Conservation (phyloP, 225 moss, liverwort and hornwort species). For the Polytrichum formosum region DNA sequence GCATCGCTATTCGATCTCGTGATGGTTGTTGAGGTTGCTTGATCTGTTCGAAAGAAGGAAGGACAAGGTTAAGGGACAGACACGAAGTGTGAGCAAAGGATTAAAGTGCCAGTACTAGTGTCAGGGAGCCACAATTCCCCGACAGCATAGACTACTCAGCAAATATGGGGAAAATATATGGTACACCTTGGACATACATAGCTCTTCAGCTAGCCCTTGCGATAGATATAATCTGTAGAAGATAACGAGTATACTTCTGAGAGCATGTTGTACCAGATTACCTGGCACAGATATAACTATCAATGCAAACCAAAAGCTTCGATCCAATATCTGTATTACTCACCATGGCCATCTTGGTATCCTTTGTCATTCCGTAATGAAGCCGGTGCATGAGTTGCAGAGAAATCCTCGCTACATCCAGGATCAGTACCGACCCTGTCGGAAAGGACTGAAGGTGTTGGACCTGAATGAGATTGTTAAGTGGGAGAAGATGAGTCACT, state of each 20-base stretch:
- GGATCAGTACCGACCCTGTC: conserved; percentile 15
- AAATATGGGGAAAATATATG: neutral
- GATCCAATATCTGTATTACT: neutral
- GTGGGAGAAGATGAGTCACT: too few relatives aligned
- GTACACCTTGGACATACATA: neutral
- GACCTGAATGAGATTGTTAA: conserved; percentile 16
- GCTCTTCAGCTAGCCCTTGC: neutral
- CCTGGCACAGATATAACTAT: too few relatives aligned
- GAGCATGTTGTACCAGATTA: too few relatives aligned
- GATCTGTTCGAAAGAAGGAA: conserved; percentile 9
- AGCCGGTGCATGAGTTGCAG: conserved; percentile 14
- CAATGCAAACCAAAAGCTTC: too few relatives aligned
- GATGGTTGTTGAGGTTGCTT: conserved; percentile 8
- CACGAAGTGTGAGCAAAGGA: too few relatives aligned
- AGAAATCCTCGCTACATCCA: conserved; percentile 16
- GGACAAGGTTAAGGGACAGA: neutral
- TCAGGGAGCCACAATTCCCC: too few relatives aligned
- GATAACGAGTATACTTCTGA: too few relatives aligned
- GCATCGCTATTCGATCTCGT: conserved; percentile 9
- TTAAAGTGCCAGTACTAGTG: too few relatives aligned
- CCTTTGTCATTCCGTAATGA: conserved; percentile 10
- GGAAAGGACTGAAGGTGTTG: conserved; percentile 20
- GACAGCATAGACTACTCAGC: too few relatives aligned
- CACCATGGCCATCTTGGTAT: conserved; percentile 10
- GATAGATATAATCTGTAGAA: too few relatives aligned